Conservation (phyloP, 768 basidiomycete genomes). For the Heimioporus sp. region DNA sequence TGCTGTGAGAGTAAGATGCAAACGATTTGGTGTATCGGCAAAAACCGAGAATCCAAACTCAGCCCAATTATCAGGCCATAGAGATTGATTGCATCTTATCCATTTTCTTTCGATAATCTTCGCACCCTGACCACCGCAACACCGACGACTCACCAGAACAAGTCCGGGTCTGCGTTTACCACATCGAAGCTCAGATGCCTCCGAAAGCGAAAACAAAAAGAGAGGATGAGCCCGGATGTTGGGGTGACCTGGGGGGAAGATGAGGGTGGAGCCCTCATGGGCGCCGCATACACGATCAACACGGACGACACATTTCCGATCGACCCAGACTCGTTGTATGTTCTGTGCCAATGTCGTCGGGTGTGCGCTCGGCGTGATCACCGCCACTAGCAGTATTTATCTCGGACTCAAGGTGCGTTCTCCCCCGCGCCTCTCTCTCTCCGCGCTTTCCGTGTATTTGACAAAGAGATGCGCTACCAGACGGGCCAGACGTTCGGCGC, state of each 20-base stretch:
- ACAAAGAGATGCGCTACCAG: conserved; percentile 11
- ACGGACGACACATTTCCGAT: conserved; percentile 49
- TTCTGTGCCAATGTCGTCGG: conserved; percentile 52
- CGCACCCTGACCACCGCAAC: too few relatives aligned
- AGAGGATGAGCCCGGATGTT: background rate
- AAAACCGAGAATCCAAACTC: too few relatives aligned
- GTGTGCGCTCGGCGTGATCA: conserved; percentile 49
- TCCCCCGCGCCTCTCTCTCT: background rate
- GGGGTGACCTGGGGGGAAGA: conserved; percentile 1
- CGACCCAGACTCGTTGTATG: conserved; percentile 45
- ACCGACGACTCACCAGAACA: background rate
- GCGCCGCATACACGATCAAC: conserved; percentile 12
- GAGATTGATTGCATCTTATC: too few relatives aligned
- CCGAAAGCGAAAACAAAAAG: conserved; percentile 1
- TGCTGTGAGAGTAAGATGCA: too few relatives aligned
- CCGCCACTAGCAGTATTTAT: conserved; percentile 64
- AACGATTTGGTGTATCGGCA: too few relatives aligned
- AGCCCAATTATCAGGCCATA: too few relatives aligned
- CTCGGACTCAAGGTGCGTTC: conserved; percentile 52
- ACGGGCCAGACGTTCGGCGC: conserved; percentile 68
- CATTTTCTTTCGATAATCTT: too few relatives aligned
- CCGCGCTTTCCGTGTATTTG: background rate
- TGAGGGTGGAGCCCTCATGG: background rate
- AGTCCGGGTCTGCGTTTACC: background rate
- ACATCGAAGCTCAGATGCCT: background rate